Evolutionary conservation across 768 basidiomycete species (phyloP).

Genomic region (Tulasnella sp.): DNA sequence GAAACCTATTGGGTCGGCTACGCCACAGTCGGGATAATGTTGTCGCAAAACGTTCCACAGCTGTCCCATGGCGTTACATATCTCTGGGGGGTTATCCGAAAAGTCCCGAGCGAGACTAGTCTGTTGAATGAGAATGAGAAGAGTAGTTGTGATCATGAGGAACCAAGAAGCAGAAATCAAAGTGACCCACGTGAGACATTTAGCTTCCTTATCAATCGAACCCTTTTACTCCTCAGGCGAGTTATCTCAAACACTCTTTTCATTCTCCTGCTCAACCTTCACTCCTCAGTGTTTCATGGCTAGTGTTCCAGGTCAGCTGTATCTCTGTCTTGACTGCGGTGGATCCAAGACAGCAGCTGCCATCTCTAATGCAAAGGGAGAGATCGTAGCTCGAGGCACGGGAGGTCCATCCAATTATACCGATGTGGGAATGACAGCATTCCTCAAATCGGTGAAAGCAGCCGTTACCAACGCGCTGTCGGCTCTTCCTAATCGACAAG

Average conservation of each 20-base stretch:
- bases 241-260: neutral
- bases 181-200: too few relatives aligned
- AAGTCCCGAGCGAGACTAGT: neutral
- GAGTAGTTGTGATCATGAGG: neutral
- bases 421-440: constrained; percentile 53
- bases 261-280: neutral
- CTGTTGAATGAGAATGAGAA: neutral
- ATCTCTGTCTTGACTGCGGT: constrained; percentile 77
- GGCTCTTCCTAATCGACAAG: neutral
- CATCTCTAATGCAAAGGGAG: constrained; percentile 44
- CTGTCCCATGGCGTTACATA: too few relatives aligned
- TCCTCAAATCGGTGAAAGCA: constrained; percentile 38
- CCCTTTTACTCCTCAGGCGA: neutral
- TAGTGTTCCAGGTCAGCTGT: too few relatives aligned
- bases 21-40: too few relatives aligned
- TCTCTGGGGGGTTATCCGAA: too few relatives aligned
- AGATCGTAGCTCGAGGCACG: constrained; percentile 49
- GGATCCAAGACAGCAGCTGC: constrained; percentile 78
- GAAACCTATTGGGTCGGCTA: too few relatives aligned
- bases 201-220: too few relatives aligned
- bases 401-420: constrained; percentile 79
- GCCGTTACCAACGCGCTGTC: constrained; percentile 41
- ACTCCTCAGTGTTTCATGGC: neutral
- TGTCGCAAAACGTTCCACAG: too few relatives aligned
- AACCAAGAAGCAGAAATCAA: neutral